Evolutionary conservation across 495 filamentous ascomycete species (phyloP), one percentile per base, ranked within the genome.

Genomic region (Penicillium longicatenatum): DNA sequence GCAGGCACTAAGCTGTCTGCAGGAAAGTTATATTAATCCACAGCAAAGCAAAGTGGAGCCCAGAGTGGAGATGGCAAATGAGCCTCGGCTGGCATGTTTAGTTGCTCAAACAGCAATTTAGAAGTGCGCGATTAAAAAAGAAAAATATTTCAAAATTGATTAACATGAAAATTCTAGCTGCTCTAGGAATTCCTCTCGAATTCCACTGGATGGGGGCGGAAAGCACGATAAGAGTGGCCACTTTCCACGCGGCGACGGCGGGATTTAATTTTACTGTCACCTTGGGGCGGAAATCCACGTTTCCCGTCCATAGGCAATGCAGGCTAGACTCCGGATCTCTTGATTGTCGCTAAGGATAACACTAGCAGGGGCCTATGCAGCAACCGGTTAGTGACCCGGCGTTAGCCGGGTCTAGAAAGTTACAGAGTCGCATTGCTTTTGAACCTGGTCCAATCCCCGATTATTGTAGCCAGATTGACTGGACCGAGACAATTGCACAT

Each of bases 321-420:
- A 43, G 41, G 41, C 42, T 22, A 43, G 14, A 21, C 7, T 44
- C 20, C 16, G 42, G 45, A 24, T 29, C 45, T 47, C 14, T 48
- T 6, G 11, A 33, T 20, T 20, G 54, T 58, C 56, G 50, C 50
- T 52, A 58, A 54, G 66, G 58, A 66, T 57, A 66, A 62, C 52
- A 54, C 52, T 53, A 59, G 51, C 30, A 39, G 22, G n/a, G n/a
- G n/a, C n/a, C 33, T 26, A 57, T 62, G 64, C 55, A 67, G 24
- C 24, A 59, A 52, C 45, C 55, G 57, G 60, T 50, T 54, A 63
- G 47, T 56, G 55, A 68, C 26, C 67, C 67, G 67, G 62, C 41
- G 64, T 67, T 69, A 69, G 49, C 64, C 67, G 67, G 62, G 50
- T 47, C 55, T 45, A 62, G 59, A 70, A 70, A 70, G 52, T 67